These are phyloP conservation scores for Clarkia xantiana DNA, from an alignment of 345 rosid species.

Conservation along the genomic window DNA sequence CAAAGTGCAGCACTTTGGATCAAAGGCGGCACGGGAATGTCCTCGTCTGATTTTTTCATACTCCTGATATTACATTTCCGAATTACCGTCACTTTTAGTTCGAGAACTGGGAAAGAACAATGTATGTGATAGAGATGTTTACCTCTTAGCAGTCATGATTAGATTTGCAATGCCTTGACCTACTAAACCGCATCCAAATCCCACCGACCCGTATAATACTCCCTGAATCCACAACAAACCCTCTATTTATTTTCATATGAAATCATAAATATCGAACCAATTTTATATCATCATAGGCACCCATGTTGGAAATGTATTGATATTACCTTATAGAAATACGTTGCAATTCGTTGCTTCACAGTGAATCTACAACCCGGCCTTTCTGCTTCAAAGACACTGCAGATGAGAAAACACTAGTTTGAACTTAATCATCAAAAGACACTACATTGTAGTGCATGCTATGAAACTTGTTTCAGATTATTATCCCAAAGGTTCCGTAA, in stretches of 20 bases:
- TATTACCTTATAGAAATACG: constrained; percentile 74
- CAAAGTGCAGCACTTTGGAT: constrained; percentile 86
- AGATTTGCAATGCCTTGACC: constrained; percentile 94
- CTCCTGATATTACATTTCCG: constrained; percentile 22
- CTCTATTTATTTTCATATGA: neutral
- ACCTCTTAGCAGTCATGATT: constrained; percentile 93
- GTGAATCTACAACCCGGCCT: constrained; percentile 69
- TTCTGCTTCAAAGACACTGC: constrained; percentile 78
- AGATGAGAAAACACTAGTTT: constrained; percentile 8
- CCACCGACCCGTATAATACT: constrained; percentile 68
- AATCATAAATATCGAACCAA: neutral
- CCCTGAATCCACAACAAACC: constrained; percentile 35
- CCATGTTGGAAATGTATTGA: neutral
- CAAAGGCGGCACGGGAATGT: constrained; percentile 79
- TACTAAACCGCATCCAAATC: constrained; percentile 80
- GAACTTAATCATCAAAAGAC: neutral
- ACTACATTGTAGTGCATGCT: neutral
- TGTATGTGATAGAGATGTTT: neutral
- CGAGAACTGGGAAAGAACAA: no score
- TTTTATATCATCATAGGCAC: neutral
- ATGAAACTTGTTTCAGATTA: neutral
- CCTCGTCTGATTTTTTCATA: constrained; percentile 70
- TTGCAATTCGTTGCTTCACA: constrained; percentile 50
- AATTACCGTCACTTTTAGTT: neutral
- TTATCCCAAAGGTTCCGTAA: no score